Evolutionary conservation across 495 filamentous ascomycete genomes (phyloP).

Genomic region (Cercophora newfieldiana): DNA sequence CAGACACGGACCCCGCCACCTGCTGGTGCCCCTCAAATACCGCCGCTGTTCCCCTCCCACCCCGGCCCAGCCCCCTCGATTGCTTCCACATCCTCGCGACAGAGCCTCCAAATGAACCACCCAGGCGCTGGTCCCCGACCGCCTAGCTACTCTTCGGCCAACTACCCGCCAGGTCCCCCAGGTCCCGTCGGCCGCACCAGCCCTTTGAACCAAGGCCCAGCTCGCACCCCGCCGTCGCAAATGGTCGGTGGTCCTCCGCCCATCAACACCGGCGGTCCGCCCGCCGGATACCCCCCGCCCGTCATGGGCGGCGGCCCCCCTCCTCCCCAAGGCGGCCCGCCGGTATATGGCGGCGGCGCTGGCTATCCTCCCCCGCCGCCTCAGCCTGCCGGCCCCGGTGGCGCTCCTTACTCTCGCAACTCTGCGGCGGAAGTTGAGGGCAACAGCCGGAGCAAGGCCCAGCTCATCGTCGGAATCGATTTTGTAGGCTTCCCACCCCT

Average conservation of each 20-base stretch:
- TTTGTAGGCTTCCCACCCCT: constrained; percentile 57
- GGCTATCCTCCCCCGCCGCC: constrained; percentile 48
- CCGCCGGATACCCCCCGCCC: constrained; percentile 54
- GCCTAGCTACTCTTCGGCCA: constrained; percentile 68
- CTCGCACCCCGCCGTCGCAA: constrained; percentile 57
- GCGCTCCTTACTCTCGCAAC: constrained; percentile 52
- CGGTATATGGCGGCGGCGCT: constrained; percentile 38
- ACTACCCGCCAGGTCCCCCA: constrained; percentile 57
- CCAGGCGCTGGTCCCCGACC: constrained; percentile 60
- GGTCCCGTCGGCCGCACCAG: constrained; percentile 52
- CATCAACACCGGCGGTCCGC: constrained; percentile 63
- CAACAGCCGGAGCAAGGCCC: constrained; percentile 74
- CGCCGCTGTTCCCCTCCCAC: constrained; percentile 43
- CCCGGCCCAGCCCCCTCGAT: constrained; percentile 44
- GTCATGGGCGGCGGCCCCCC: constrained; percentile 55
- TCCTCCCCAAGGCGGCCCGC: constrained; percentile 53
- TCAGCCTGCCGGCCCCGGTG: constrained; percentile 40
- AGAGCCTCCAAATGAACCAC: constrained; percentile 60
- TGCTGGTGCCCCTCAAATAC: constrained; percentile 45
- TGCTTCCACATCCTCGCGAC: constrained; percentile 47
- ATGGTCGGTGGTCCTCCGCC: constrained; percentile 70
- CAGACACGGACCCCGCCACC: constrained; percentile 41
- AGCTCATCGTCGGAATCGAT: constrained; percentile 79
- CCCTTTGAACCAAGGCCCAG: constrained; percentile 47
- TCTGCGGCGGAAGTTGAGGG: constrained; percentile 82